Conservation (phyloP, 2,329 filamentous ascomycete species). For the Celoporthe dispersa region DNA sequence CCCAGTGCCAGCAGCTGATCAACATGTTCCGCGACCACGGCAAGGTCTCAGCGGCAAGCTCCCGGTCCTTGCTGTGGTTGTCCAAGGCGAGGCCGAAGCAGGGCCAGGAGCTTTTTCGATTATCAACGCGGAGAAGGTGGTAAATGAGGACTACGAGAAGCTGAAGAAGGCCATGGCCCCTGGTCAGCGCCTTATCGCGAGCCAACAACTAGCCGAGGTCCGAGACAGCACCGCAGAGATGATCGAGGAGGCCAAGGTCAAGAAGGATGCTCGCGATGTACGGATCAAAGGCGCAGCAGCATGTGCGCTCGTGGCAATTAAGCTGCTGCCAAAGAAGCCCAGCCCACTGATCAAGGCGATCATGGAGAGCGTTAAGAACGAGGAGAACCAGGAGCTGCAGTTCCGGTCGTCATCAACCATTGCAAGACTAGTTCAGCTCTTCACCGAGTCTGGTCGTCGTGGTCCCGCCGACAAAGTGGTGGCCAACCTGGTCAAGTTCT, state of each 20-base stretch:
- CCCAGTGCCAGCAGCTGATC: conserved; percentile 87
- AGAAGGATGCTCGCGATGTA: conserved; percentile 82
- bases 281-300: conserved; percentile 86
- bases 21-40: conserved; percentile 92
- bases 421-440: conserved; percentile 81
- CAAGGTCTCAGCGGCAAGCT: conserved; percentile 75
- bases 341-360: conserved; percentile 91
- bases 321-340: conserved; percentile 88
- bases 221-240: conserved; percentile 70
- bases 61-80: conserved; percentile 83
- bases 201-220: conserved; percentile 78
- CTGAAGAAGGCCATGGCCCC: conserved; percentile 89
- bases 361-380: conserved; percentile 97
- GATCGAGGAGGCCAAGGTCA: conserved; percentile 77
- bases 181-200: conserved; percentile 82
- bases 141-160: conserved; percentile 82
- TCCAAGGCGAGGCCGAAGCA: conserved; percentile 90
- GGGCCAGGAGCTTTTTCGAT: conserved; percentile 93
- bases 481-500: conserved; percentile 94
- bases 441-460: conserved; percentile 77
- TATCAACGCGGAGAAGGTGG: conserved; percentile 82
- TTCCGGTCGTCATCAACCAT: conserved; percentile 84
- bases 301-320: conserved; percentile 86
- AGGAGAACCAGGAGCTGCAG: conserved; percentile 89
- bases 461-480: conserved; percentile 95